These are phyloP conservation scores for Heritiera fomes DNA, from an alignment of 345 rosid species.

Conservation along the genomic window DNA sequence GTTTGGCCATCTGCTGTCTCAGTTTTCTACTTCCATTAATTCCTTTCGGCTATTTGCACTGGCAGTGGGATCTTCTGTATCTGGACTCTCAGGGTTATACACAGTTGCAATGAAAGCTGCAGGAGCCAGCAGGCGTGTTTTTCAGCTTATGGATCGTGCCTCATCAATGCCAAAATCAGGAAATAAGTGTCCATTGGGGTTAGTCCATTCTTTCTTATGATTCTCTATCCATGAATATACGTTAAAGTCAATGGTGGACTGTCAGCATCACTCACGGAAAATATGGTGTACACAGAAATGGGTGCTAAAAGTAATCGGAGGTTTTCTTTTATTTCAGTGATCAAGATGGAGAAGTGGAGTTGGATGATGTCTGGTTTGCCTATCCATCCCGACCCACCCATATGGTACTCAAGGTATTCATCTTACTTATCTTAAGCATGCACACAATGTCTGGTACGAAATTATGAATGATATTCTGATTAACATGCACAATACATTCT, in stretches of 20 bases:
- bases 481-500: background rate
- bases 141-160: conserved; percentile 26
- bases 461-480: background rate
- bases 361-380: conserved; percentile 92
- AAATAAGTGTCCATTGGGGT: conserved; percentile 75
- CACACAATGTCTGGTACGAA: background rate
- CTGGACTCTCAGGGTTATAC: conserved; percentile 19
- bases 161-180: conserved; percentile 81
- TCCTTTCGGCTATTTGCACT: background rate
- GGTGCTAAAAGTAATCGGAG: background rate
- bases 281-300: conserved; percentile 18
- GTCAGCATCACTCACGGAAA: background rate
- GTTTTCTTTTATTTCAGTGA: conserved; percentile 39
- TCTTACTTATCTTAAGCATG: background rate
- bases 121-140: conserved; percentile 24
- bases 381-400: conserved; percentile 95
- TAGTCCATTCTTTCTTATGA: conserved; percentile 25
- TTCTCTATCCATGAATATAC: background rate
- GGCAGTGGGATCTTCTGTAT: conserved; percentile 20
- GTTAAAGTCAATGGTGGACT: background rate
- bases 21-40: background rate
- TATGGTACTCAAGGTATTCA: conserved; percentile 80
- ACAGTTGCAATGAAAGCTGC: conserved; percentile 18
- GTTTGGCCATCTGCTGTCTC: background rate
- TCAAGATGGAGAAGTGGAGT: conserved; percentile 83